Evolutionary conservation across 176 grass and related monocot species (phyloP), one percentile per base, ranked within the genome.

Genomic region (Cenchrus purpureus): DNA sequence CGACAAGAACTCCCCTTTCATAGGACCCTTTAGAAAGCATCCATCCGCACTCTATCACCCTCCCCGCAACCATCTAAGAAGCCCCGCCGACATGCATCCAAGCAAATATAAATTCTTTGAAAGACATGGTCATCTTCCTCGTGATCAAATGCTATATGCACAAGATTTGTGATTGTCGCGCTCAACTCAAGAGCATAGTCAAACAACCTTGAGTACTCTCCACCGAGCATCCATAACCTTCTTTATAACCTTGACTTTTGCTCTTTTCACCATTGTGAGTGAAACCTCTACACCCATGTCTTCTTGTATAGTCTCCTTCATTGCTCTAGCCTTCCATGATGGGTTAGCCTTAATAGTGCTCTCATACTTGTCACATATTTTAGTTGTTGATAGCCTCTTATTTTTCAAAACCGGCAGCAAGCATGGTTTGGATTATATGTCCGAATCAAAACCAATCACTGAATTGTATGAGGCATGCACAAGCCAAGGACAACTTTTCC

Each of bases 281-380:
- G 66, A 43, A 59, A 59, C 56, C 6, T 20, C 19, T 19, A 59
- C 19, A 59, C 56, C 37, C 40, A 70, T 46, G 2, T 70, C 17
- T 70, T 68, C 42, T n/a, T 70, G 42, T 20, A 70, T 4, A 10
- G 8, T 70, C 17, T 70, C 37, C 37, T 70, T 70, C 37, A 70
- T 20, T 43, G 14, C 6, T 70, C 67, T 17, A 70, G 67, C 67
- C 37, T 70, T n/a, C 16, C 17, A 44, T 44, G 46, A 6, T 14
- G n/a, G 70, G 46, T 73, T 73, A 29, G 43, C n/a, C n/a, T 73
- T 70, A 8, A 73, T 73, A 29, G 12, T 53, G 4, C 48, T 54
- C 10, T 53, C n/a, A 74, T 74, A 72, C 10, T 53, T 74, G 5
- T 74, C 71, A 74, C 71, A 16, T 48, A 74, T 16, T 28, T 22